phyloP scores from a whole-genome alignment of 2,329 filamentous ascomycete genomes.

The Beauveria rudraprayagi region DNA sequence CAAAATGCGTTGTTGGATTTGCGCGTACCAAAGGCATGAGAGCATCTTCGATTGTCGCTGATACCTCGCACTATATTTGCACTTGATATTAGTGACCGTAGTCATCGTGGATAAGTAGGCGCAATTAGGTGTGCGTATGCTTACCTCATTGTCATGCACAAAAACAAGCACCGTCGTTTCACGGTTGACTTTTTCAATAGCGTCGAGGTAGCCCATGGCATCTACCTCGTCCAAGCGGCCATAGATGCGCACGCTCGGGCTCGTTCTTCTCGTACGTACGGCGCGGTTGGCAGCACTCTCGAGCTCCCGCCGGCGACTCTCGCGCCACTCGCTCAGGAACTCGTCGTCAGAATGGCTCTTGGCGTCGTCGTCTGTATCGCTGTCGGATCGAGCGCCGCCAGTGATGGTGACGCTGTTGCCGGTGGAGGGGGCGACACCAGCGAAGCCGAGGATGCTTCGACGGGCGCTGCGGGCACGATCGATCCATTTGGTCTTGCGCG shows the following conservation, averaged over 20 bases:
- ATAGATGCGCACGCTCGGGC: conserved; percentile 69
- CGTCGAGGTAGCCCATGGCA: conserved; percentile 87
- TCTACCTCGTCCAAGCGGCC: conserved; percentile 79
- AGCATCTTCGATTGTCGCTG: conserved; percentile 68
- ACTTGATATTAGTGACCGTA: not conserved
- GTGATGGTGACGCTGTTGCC: conserved; percentile 24
- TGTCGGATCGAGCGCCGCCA: conserved; percentile 29
- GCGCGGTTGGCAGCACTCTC: conserved; percentile 49
- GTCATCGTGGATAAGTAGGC: not conserved
- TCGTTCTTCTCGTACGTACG: conserved; percentile 59
- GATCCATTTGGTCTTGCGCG: conserved; percentile 48
- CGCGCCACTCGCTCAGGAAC: conserved; percentile 81
- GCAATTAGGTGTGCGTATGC: conserved; percentile 19
- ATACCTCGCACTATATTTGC: conserved; percentile 62
- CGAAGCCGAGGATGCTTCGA: conserved; percentile 46
- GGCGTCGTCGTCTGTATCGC: conserved; percentile 39
- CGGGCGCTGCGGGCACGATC: conserved; percentile 44
- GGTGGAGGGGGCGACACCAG: conserved; percentile 18
- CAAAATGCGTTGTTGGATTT: conserved; percentile 69
- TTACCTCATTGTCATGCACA: conserved; percentile 81
- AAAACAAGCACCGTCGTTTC: conserved; percentile 87
- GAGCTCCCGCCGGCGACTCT: conserved; percentile 70
- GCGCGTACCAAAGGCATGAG: conserved; percentile 65
- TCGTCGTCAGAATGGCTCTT: conserved; percentile 54
- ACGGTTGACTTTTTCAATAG: conserved; percentile 78